phyloP scores from a whole-genome alignment of 352 stramenopile genomes.

The Pythium scleroteichum region DNA sequence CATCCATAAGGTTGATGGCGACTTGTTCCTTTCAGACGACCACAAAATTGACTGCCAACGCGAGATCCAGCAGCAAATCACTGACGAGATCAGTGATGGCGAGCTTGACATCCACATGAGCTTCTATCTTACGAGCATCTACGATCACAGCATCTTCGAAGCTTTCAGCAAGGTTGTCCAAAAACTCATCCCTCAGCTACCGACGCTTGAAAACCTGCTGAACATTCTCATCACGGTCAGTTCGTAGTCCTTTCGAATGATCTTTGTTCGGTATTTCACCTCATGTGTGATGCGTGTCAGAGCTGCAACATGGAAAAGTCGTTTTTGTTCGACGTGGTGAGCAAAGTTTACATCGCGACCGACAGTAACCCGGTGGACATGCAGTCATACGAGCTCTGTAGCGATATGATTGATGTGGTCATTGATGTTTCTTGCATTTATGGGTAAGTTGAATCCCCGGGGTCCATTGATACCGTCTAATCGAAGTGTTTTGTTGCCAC shows the following conservation, averaged over 20 bases:
- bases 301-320: slow-evolving; percentile 99
- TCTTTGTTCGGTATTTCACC: background rate
- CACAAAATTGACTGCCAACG: slow-evolving; percentile 98
- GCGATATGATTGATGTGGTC: slow-evolving; percentile 99
- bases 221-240: slow-evolving; percentile 95
- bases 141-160: slow-evolving; percentile 98
- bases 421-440: slow-evolving; percentile 99
- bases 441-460: slow-evolving; percentile 40
- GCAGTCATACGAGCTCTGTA: slow-evolving; percentile 97
- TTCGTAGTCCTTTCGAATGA: background rate
- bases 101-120: slow-evolving; percentile 93
- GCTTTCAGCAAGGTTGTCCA: slow-evolving; percentile 98
- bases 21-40: slow-evolving; percentile 98
- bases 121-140: slow-evolving; percentile 92
- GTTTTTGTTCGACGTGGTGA: slow-evolving; percentile 99
- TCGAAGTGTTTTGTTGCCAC: background rate
- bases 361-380: slow-evolving; percentile 98
- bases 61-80: slow-evolving; percentile 97
- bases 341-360: slow-evolving; percentile 98
- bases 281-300: slow-evolving; percentile 26
- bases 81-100: slow-evolving; percentile 94
- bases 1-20: slow-evolving; percentile 99
- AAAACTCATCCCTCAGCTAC: slow-evolving; percentile 96
- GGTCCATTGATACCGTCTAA: background rate
- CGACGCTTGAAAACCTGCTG: slow-evolving; percentile 97